These are phyloP conservation scores for Trichoderma virens DNA, from an alignment of 495 filamentous ascomycete species.

Conservation along the genomic window DNA sequence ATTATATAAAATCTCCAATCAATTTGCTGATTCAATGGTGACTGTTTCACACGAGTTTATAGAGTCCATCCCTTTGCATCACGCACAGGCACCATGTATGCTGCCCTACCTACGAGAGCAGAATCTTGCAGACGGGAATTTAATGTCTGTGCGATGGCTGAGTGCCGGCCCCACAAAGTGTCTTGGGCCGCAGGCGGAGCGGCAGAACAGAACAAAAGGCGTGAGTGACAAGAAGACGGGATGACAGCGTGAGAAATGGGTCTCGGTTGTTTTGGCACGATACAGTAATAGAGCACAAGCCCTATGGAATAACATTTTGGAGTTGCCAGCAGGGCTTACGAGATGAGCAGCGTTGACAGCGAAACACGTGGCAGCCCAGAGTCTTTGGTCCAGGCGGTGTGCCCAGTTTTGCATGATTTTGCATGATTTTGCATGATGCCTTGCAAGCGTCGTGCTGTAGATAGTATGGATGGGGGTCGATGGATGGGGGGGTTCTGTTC, in stretches of 20 bases:
- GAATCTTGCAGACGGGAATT: neutral
- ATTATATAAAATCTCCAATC: too few species aligned
- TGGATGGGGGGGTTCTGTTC: too few species aligned
- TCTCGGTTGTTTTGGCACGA: neutral
- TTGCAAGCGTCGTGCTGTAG: too few species aligned
- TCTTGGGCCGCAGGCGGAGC: neutral
- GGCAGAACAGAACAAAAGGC: too few species aligned
- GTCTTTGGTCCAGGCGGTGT: neutral
- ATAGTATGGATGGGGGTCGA: too few species aligned
- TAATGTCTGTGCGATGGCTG: neutral
- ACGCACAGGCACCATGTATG: too few species aligned
- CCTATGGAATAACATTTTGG: neutral
- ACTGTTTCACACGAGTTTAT: too few species aligned
- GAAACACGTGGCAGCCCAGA: neutral
- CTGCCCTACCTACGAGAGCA: neutral
- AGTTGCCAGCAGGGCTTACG: neutral
- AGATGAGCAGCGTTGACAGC: neutral
- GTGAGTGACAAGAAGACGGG: too few species aligned
- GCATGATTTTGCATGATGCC: neutral
- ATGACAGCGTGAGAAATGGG: neutral
- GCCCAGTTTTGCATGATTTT: neutral
- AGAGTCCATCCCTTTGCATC: neutral
- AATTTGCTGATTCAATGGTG: too few species aligned
- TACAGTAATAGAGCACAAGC: neutral
- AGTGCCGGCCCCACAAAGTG: neutral